These are phyloP conservation scores for Colletotrichum sp. DNA, from an alignment of 2,329 filamentous ascomycete species.

Conservation along the genomic window DNA sequence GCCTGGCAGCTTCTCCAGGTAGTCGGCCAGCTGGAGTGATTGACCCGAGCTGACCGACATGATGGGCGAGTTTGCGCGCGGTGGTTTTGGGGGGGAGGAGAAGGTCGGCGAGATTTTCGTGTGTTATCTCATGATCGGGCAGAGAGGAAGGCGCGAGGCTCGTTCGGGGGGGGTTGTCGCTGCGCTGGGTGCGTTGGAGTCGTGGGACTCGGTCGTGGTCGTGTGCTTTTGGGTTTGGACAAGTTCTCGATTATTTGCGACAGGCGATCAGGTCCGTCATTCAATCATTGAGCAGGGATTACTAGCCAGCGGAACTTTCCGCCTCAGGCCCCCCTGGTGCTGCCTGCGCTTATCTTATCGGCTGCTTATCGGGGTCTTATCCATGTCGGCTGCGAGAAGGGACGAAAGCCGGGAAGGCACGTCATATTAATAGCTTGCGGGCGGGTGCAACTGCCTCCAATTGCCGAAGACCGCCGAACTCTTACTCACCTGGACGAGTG, in stretches of 20 bases:
- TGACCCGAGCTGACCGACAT: conserved; percentile 53
- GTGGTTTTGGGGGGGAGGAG: background rate
- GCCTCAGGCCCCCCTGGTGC: background rate
- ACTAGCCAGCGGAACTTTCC: conserved; percentile 6
- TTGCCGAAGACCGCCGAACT: conserved; percentile 12
- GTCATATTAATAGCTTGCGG: background rate
- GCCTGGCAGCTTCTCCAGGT: conserved; percentile 89
- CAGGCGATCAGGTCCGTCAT: background rate
- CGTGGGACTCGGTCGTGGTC: background rate
- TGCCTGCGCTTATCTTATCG: background rate
- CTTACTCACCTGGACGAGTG: background rate
- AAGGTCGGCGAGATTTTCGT: background rate
- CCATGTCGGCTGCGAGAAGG: background rate
- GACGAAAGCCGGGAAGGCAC: background rate
- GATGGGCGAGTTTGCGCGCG: conserved; percentile 22
- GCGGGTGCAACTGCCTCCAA: background rate
- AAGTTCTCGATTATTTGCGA: conserved; percentile 11
- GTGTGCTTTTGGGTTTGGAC: background rate
- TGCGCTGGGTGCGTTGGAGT: background rate
- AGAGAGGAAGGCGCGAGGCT: background rate
- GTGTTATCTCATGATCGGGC: conserved; percentile 5
- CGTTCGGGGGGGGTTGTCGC: background rate
- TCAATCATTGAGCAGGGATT: background rate
- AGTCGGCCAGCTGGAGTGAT: conserved; percentile 76
- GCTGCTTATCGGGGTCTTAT: background rate